Conservation (phyloP, 192 early-diverging fungal genomes). For the Entomortierella beljakovae region DNA sequence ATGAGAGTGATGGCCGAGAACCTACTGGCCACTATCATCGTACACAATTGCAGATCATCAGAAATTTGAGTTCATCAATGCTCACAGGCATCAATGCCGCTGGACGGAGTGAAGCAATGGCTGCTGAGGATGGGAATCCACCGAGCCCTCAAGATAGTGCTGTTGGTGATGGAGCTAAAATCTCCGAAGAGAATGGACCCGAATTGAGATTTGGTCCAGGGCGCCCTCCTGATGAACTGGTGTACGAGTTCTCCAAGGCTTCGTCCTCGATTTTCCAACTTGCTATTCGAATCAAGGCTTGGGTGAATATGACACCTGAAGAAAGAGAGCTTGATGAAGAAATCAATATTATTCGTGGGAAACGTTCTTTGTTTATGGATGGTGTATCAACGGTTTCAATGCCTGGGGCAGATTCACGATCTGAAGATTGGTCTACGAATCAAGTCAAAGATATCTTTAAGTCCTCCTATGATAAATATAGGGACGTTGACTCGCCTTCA, state of each 20-base stretch:
- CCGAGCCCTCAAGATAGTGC: neutral
- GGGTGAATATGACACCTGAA: slow-evolving; percentile 45
- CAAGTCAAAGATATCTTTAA: neutral
- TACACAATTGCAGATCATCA: slow-evolving; percentile 17
- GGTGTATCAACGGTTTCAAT: slow-evolving; percentile 3
- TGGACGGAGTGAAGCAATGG: neutral
- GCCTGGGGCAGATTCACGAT: slow-evolving; percentile 2
- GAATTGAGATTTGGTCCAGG: slow-evolving; percentile 17
- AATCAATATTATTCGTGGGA: slow-evolving; percentile 50
- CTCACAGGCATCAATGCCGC: slow-evolving; percentile 22
- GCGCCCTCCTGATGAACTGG: slow-evolving; percentile 23
- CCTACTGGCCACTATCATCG: slow-evolving; percentile 11
- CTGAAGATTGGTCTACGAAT: neutral
- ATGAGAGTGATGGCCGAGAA: neutral
- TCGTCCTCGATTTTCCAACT: slow-evolving; percentile 45
- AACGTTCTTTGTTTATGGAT: slow-evolving; percentile 48
- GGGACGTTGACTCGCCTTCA: neutral
- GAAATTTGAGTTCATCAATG: slow-evolving; percentile 32
- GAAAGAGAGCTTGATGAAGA: slow-evolving; percentile 42
- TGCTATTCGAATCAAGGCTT: slow-evolving; percentile 44
- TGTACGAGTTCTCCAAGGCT: slow-evolving; percentile 39
- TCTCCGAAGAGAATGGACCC: neutral
- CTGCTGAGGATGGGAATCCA: neutral
- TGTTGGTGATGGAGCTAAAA: neutral
- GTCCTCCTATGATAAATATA: too few species aligned